Evolutionary conservation across 768 basidiomycete genomes (phyloP), one percentile per base, ranked within the genome.

Genomic region (Agaricus blazei): DNA sequence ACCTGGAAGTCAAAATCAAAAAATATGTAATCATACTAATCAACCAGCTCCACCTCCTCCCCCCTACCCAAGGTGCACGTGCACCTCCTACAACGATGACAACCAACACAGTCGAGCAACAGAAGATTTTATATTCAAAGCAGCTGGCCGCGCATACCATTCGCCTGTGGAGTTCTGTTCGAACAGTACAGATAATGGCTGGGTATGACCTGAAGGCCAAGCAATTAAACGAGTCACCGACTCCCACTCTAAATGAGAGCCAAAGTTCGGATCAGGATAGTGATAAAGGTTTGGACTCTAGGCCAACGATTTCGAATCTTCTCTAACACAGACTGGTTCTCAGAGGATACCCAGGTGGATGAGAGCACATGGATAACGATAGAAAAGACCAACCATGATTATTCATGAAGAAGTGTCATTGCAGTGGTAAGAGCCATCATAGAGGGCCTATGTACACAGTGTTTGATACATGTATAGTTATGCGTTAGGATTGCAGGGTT

Each of bases 121-220:
- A 70, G 60, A 74, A 70, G 55, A 63, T 63, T 14, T 60, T 65
- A 24, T 78, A 79, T 52, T 71, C 76, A 2, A 67, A 65, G 26
- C 69, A 76, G 52, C 63, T 79, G 9, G 72, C 71, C 6, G 74
- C 65, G 3, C 65, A 77, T 59, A 79, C 78, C 1, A 64, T 70
- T 8, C 70, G 69, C 51, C 77, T 78, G 56, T 74, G 71, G 68
- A 67, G 72, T 51, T 61, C 68, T 14, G 29, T 48, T 8, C 24
- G 19, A 26, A 34, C 43, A 34, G 31, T 51, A 11, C 40, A 28
- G 28, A 26, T 52, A 11, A 45, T 46, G 43, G 42, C 42, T 9
- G 51, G 34, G 5, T 36, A 37, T 9, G 43, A 52, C 24, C 11
- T 45, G 14, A 26, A 44, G 34, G 28, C 40, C 40, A 8, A 41